Evolutionary conservation across 306 rosid species (phyloP).

Genomic region (Vigna trinervia): DNA sequence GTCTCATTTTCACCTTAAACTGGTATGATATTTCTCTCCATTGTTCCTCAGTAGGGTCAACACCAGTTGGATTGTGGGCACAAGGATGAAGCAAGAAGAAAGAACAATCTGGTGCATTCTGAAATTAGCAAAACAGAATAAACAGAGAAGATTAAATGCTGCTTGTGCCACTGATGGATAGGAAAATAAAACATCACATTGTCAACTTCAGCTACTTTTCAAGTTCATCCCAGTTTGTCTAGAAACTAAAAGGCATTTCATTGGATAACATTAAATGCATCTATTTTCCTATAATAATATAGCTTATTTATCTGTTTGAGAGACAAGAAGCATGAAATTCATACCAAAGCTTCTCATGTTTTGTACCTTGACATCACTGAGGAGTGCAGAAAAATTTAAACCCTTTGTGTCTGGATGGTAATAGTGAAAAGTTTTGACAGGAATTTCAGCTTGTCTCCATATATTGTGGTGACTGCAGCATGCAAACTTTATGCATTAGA

Average conservation of each 20-base stretch:
- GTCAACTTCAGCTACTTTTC: background rate
- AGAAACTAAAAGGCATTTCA: conserved; percentile 1
- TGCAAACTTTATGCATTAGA: conserved; percentile 36
- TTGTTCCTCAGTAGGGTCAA: conserved; percentile 82
- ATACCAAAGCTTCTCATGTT: background rate
- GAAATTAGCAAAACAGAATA: conserved; percentile 20
- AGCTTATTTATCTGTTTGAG: background rate
- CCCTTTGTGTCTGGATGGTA: conserved; percentile 76
- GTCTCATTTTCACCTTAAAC: conserved; percentile 61
- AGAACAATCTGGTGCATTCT: conserved; percentile 87
- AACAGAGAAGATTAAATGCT: conserved; percentile 15
- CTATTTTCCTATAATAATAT: background rate
- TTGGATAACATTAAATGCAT: conserved; percentile 1
- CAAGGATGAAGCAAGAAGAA: conserved; percentile 91
- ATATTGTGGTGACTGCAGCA: conserved; percentile 79
- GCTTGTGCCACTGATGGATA: background rate
- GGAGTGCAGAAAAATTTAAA: conserved; percentile 71
- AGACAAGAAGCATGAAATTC: conserved; percentile 29
- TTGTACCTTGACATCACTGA: conserved; percentile 67
- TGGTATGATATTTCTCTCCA: conserved; percentile 85
- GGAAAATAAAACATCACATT: background rate
- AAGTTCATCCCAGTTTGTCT: background rate
- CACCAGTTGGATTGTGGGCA: conserved; percentile 91
- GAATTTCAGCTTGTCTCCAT: conserved; percentile 82
- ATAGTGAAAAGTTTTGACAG: conserved; percentile 76